Evolutionary conservation across 2,329 filamentous ascomycete genomes (phyloP).

Genomic region (Curvularia sp.): DNA sequence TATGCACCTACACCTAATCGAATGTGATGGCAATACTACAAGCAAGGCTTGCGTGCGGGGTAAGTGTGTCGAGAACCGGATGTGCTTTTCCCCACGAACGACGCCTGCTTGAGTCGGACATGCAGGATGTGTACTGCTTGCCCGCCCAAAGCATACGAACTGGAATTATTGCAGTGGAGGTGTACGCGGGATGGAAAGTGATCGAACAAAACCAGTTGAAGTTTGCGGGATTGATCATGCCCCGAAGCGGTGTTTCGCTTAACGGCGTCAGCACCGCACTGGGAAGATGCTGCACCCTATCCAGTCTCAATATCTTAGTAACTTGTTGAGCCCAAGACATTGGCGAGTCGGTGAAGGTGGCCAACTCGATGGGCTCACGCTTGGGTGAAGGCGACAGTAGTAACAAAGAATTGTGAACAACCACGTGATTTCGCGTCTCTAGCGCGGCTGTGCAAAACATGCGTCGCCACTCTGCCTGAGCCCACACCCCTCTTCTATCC

Average conservation of each 20-base stretch:
- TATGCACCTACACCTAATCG: not conserved
- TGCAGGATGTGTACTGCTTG: not conserved
- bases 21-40: not conserved
- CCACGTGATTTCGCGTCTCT: slow-evolving; percentile 16
- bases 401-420: not conserved
- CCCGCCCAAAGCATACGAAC: not conserved
- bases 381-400: not conserved
- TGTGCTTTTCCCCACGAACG: slow-evolving; percentile 10
- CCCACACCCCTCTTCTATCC: slow-evolving; percentile 3
- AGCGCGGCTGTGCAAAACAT: slow-evolving; percentile 16
- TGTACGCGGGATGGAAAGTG: not conserved
- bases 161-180: too few species aligned
- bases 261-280: not conserved
- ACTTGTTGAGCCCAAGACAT: not conserved
- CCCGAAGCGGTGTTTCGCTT: not conserved
- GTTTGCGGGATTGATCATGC: not conserved
- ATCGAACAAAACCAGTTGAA: not conserved
- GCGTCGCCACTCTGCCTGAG: slow-evolving; percentile 4
- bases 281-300: not conserved
- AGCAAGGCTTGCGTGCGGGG: not conserved
- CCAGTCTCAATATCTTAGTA: not conserved
- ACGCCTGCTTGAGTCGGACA: slow-evolving; percentile 1
- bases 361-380: not conserved
- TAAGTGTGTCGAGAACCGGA: slow-evolving; percentile 4
- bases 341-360: not conserved